Conservation (phyloP, 495 filamentous ascomycete species). For the Mytilinidion resinicola region DNA sequence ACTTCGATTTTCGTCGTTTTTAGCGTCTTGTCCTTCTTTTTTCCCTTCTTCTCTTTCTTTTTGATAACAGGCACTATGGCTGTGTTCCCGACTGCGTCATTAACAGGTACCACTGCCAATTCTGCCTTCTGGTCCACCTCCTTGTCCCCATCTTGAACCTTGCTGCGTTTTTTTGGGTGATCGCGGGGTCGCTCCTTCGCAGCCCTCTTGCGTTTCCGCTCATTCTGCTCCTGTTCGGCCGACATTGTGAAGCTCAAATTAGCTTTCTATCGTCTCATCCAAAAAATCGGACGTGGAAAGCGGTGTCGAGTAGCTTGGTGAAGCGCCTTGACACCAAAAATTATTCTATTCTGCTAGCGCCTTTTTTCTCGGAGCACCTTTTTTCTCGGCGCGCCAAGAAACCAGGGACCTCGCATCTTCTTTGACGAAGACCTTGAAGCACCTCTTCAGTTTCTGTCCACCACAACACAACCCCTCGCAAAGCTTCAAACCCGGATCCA, state of each 20-base stretch:
- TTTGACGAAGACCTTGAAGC: too few species aligned
- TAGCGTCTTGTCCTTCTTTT: slow-evolving; percentile 10
- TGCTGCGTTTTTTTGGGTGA: slow-evolving; percentile 42
- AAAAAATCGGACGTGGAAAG: too few species aligned
- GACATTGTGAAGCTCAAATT: not conserved
- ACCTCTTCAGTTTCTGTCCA: too few species aligned
- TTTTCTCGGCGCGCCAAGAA: too few species aligned
- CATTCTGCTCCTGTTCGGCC: not conserved
- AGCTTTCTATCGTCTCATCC: too few species aligned
- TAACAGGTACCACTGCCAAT: not conserved
- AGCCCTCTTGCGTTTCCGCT: not conserved
- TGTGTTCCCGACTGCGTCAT: not conserved
- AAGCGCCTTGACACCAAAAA: too few species aligned
- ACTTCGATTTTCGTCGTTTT: slow-evolving; percentile 1
- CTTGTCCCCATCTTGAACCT: slow-evolving; percentile 49
- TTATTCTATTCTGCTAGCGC: too few species aligned
- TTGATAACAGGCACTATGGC: not conserved
- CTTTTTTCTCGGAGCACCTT: too few species aligned
- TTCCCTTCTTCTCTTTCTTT: slow-evolving; percentile 4
- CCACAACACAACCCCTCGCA: too few species aligned
- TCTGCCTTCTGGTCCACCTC: slow-evolving; percentile 13
- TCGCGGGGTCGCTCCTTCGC: not conserved
- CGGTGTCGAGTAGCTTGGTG: too few species aligned
- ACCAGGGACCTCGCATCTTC: too few species aligned
- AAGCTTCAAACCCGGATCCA: too few species aligned